These are phyloP conservation scores for Cladobotryum mycophilum DNA, from an alignment of 2,329 filamentous ascomycete species.

Conservation along the genomic window DNA sequence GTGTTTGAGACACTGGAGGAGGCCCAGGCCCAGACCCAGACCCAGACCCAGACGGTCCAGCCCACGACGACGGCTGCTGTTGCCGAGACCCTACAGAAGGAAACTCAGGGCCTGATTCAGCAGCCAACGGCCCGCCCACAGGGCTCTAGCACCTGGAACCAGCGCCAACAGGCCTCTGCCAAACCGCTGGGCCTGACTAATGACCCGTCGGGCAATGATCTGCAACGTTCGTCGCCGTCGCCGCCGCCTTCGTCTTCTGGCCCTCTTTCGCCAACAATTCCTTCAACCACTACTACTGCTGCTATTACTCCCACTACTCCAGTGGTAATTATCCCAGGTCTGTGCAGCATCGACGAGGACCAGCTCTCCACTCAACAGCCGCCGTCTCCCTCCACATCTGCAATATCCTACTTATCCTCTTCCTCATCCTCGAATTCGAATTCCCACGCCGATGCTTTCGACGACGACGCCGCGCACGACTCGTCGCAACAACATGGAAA, in stretches of 20 bases:
- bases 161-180: neutral
- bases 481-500: neutral
- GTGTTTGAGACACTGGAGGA: no score
- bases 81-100: neutral
- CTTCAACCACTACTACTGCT: conserved; percentile 1
- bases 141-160: neutral
- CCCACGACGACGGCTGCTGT: neutral
- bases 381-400: no score
- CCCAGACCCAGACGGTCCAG: neutral
- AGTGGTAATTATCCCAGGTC: no score
- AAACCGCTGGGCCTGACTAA: neutral
- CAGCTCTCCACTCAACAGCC: neutral
- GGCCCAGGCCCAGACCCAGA: no score
- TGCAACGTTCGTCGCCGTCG: neutral
- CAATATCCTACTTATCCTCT: neutral
- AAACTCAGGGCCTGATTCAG: no score
- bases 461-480: neutral
- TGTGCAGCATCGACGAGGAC: neutral
- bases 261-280: neutral
- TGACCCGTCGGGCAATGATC: conserved; percentile 2
- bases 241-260: neutral
- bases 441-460: neutral
- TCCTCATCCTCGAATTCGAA: neutral
- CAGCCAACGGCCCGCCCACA: neutral
- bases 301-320: neutral